A percentile compares a stretch with the other conserved stretches of the same genome.
Evolutionary conservation across 306 rosid genomes (phyloP).

Genomic region (Cicer cuneatum): DNA sequence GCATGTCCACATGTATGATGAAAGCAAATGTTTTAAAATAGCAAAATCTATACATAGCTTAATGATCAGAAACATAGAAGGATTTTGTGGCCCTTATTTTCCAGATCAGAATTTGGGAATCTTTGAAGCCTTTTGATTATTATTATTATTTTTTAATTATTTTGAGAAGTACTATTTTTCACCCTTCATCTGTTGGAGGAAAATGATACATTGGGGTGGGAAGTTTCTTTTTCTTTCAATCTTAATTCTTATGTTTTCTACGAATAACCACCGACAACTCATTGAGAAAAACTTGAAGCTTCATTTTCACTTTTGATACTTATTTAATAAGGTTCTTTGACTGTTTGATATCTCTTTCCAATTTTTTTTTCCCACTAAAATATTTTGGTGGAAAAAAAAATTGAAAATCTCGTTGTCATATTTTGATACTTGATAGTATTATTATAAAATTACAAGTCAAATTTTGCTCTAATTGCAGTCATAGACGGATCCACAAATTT

Average conservation of each 20-base stretch:
- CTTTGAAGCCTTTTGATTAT: constrained; percentile 34
- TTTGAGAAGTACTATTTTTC: constrained; percentile 11
- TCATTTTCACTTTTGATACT: neutral
- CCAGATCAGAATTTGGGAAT: constrained; percentile 40
- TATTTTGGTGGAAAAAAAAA: too few relatives aligned
- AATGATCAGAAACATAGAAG: constrained; percentile 28
- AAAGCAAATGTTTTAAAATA: constrained; percentile 33
- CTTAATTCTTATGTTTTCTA: constrained; percentile 19
- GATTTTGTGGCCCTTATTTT: constrained; percentile 49
- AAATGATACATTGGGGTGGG: constrained; percentile 43
- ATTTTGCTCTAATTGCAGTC: too few relatives aligned
- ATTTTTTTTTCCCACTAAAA: neutral
- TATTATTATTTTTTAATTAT: constrained; percentile 19
- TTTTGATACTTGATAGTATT: too few relatives aligned
- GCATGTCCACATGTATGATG: constrained; percentile 42
- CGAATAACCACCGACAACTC: constrained; percentile 36
- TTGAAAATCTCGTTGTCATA: too few relatives aligned
- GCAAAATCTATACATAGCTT: constrained; percentile 34
- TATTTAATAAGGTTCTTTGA: constrained; percentile 5
- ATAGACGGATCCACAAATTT: too few relatives aligned
- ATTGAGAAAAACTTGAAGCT: constrained; percentile 9
- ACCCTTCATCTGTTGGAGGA: constrained; percentile 42
- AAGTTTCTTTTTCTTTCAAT: constrained; percentile 42
- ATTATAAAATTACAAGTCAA: too few relatives aligned
- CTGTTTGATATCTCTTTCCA: neutral